These are phyloP conservation scores for Penicillium fuscoglaucum DNA, from an alignment of 2,329 filamentous ascomycete genomes.

Conservation along the genomic window DNA sequence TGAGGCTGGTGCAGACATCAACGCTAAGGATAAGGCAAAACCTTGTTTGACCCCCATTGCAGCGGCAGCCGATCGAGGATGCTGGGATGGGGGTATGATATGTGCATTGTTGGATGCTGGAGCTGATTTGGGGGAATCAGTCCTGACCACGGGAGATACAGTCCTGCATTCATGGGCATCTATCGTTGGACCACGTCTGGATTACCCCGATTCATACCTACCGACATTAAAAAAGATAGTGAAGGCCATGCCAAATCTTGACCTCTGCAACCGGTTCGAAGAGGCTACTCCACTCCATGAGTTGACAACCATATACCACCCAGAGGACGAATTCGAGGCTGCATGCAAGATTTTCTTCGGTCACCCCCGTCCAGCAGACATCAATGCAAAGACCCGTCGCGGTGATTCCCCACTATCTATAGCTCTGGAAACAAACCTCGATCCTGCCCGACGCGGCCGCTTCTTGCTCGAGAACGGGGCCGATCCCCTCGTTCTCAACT, in stretches of 20 bases:
- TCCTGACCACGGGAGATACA: slow-evolving; percentile 18
- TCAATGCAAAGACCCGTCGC: slow-evolving; percentile 20
- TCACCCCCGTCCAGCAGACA: slow-evolving; percentile 17
- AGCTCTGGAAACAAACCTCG: slow-evolving; percentile 22
- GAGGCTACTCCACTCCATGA: slow-evolving; percentile 27
- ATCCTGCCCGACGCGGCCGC: slow-evolving; percentile 20
- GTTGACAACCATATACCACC: slow-evolving; percentile 22
- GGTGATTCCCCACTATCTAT: slow-evolving; percentile 25
- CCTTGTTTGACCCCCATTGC: slow-evolving; percentile 25
- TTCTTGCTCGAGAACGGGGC: slow-evolving; percentile 27
- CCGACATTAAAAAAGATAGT: slow-evolving; percentile 20
- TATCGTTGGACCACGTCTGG: slow-evolving; percentile 22
- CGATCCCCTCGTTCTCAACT: slow-evolving; percentile 9
- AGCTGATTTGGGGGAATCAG: slow-evolving; percentile 21
- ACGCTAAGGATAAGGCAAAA: slow-evolving; percentile 18
- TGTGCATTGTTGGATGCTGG: slow-evolving; percentile 23
- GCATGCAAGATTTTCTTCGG: slow-evolving; percentile 25
- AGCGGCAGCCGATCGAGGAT: slow-evolving; percentile 23
- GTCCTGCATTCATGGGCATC: slow-evolving; percentile 29
- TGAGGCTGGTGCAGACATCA: slow-evolving; percentile 17
- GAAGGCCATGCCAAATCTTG: slow-evolving; percentile 15
- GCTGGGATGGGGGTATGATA: slow-evolving; percentile 28
- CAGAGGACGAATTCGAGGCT: slow-evolving; percentile 27
- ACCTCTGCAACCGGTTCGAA: slow-evolving; percentile 18
- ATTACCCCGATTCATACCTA: slow-evolving; percentile 27